Evolutionary conservation across 345 rosid species (phyloP), one percentile per base, ranked within the genome.

Genomic region (Salix brachista): DNA sequence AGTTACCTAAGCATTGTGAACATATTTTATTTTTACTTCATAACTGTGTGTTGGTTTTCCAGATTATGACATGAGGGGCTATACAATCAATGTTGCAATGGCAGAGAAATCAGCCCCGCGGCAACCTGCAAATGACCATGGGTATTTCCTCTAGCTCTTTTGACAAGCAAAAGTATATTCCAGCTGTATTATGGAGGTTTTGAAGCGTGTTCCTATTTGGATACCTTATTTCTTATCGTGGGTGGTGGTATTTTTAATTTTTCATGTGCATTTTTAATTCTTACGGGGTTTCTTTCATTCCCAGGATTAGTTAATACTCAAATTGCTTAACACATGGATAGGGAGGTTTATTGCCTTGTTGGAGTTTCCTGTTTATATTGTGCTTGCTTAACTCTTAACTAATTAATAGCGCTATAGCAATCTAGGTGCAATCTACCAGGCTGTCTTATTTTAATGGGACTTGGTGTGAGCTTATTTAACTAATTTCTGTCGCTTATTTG

Each of bases 81-180:
- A 83, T 80, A 92, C 88, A 72, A 96, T 96, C 76, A 80, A 81
- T 79, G 99, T 96, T 81, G 72, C 87, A 14, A 96, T 96, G 99
- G 99, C 99, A 16, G 98, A 87, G 79, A 96, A 91, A 86, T 82
- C 97, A 80, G 97, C 97, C 3, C 97, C 90, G 50, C 89, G 83
- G 81, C 86, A 70, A 11, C 79, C 90, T 74, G 58, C 87, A 37
- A 82, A 78, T 77, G 97, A 89, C 66, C 92, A 91, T 30, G 91
- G 96, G 94, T 92, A 89, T 64, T 66, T 71, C 60, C 65, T 28
- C 74, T 54, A 77, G 23, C 28, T 66, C 11, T 73, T 69, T 14
- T 37, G 32, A 19, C 17, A 25, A 67, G 48, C 72, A 36, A 50
- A 36, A 16, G 25, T 39, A 26, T 25, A 62, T 23, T 68, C 58